Evolutionary conservation across 805 yeast genomes (phyloP).

Genomic region (Ogataea degrootiae): DNA sequence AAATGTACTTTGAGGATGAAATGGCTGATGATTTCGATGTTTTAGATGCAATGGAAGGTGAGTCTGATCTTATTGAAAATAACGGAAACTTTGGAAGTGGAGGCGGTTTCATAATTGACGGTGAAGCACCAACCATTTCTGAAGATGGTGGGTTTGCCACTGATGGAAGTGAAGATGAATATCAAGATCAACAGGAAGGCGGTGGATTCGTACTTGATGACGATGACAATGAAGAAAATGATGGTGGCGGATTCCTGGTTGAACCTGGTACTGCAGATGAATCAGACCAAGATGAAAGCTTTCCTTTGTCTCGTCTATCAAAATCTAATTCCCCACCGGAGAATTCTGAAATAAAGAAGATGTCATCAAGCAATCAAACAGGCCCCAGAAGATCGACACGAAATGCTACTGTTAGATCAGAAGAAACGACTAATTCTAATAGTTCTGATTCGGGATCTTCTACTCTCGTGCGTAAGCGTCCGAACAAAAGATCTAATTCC

Average conservation of each 20-base stretch:
- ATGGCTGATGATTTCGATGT: constrained; percentile 1
- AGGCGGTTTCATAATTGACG: constrained; percentile 2
- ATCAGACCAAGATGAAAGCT: constrained; percentile 3
- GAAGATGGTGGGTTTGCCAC: constrained; percentile 5
- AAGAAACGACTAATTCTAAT: too few species aligned
- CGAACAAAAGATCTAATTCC: too few species aligned
- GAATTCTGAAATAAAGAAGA: too few species aligned
- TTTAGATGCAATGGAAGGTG: constrained; percentile 2
- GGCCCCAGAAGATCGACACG: too few species aligned
- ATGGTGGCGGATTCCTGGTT: constrained; percentile 3
- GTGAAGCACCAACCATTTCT: background rate
- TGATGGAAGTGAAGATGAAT: constrained; percentile 3
- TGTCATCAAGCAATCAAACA: too few species aligned
- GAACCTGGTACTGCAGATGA: background rate
- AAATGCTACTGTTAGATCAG: too few species aligned
- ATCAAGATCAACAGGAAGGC: constrained; percentile 6
- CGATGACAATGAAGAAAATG: constrained; percentile 11
- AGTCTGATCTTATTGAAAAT: constrained; percentile 1
- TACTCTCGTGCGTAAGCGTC: too few species aligned
- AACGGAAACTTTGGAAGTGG: constrained; percentile 2
- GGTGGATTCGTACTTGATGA: constrained; percentile 20
- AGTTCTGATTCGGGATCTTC: too few species aligned
- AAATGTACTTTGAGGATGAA: constrained; percentile 6
- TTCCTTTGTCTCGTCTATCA: background rate
- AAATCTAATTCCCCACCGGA: too few species aligned